A percentile compares a stretch with the other conserved stretches of the same genome.
phyloP scores from a whole-genome alignment of 768 basidiomycete species.

The Boletus pseudo-olivaceus region DNA sequence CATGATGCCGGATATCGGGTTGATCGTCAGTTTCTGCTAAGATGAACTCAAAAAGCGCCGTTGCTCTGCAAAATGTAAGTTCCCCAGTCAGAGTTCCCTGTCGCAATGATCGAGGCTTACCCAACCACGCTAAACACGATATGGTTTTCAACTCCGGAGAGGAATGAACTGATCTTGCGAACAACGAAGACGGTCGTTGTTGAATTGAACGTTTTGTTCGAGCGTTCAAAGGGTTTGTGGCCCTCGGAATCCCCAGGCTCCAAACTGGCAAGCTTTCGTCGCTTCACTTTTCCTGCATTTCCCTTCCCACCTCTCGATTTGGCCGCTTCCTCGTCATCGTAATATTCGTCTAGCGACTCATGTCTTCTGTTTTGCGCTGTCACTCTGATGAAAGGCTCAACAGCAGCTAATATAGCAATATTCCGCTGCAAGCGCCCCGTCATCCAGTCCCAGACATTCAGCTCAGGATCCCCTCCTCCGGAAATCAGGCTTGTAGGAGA shows the following conservation, averaged over 20 bases:
- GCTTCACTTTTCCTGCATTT: constrained; percentile 20
- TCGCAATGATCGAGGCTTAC: constrained; percentile 38
- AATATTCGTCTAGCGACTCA: constrained; percentile 32
- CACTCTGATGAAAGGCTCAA: constrained; percentile 45
- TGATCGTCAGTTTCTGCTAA: constrained; percentile 26
- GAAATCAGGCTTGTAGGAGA: constrained; percentile 59
- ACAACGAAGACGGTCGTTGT: constrained; percentile 52
- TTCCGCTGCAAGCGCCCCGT: constrained; percentile 51
- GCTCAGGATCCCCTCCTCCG: constrained; percentile 78
- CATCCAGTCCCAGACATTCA: constrained; percentile 83
- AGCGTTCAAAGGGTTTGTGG: constrained; percentile 2
- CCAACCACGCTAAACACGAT: constrained; percentile 72
- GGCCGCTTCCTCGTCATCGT: constrained; percentile 15
- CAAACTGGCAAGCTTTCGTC: constrained; percentile 12
- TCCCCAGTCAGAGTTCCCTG: not conserved
- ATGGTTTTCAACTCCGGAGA: constrained; percentile 34
- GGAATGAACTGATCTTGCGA: constrained; percentile 49
- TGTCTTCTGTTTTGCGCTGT: constrained; percentile 31
- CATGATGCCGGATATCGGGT: constrained; percentile 36
- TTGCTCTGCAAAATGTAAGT: constrained; percentile 43
- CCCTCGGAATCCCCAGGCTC: constrained; percentile 20
- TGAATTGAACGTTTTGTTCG: constrained; percentile 16
- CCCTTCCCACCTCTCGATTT: constrained; percentile 15
- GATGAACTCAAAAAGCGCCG: constrained; percentile 58
- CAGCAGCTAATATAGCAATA: constrained; percentile 46